Base-by-base conservation (phyloP, 2,329 filamentous ascomycete genomes). In the Fusarium coicis region DNA sequence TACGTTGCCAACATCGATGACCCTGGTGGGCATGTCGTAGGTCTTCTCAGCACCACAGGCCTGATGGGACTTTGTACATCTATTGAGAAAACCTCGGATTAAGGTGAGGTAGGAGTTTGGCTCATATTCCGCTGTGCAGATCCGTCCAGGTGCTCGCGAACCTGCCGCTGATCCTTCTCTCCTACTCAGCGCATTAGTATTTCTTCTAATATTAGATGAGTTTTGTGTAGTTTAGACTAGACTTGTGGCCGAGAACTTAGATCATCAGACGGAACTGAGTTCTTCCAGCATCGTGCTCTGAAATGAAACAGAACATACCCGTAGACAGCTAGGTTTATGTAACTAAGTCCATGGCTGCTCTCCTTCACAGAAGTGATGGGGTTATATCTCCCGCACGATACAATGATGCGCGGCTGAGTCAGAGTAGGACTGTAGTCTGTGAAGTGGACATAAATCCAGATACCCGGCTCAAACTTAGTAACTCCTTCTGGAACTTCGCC, bases 371-470 rank as follows among this genome's bases (percentile, higher is more conserved):
- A 65, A 10, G 42, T 54, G n/a, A 67, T 28, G 4, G 37, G 30
- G 0, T 59, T 43, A 12, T 54, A 39, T 36, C 47, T 44, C 9
- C 66, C 66, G 19, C 63, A 68, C 2, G 40, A 60, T 4, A 68
- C 54, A 0, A 47, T 50, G 3, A 67, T 44, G 10, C 44, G 30
- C 4, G 63, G 63, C 4, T 67, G 66, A 34, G 37, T 16, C 7
- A 40, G 7, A 8, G n/a, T 58, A 12, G 37, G 28, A 6, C 39
- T 9, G 18, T 23, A 59, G 8, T 66, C 52, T 30, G 34, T 44
- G 8, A 68, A 61, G n/a, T 67, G 52, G 7, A 56, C 47, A 21
- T 67, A 67, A 16, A 68, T 61, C 63, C 66, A 68, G 7, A 67
- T 67, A 0, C 30, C 23, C 0, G 54, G 63, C 12, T 68, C 66